Evolutionary conservation across 768 basidiomycete species (phyloP).

Genomic region (Agrocybe praecox): DNA sequence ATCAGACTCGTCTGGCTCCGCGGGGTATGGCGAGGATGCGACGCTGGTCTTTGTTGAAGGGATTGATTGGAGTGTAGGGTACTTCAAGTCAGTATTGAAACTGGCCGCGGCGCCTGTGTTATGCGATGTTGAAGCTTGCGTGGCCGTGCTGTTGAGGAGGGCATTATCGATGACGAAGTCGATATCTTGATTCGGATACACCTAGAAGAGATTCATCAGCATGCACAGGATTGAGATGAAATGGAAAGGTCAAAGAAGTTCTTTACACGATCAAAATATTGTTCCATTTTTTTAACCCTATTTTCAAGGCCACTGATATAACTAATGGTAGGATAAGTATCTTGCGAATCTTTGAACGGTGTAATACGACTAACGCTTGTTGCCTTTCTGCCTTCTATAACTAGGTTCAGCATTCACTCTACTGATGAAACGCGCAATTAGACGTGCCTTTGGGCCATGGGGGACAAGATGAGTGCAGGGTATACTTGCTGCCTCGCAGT

Average conservation of each 20-base stretch:
- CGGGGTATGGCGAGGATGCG: conserved; percentile 7
- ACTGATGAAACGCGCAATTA: background rate
- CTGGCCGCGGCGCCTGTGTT: background rate
- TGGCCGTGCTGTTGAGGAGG: background rate
- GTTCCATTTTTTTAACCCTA: conserved; percentile 30
- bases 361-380: conserved; percentile 27
- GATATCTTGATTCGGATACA: conserved; percentile 23
- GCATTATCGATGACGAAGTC: conserved; percentile 5
- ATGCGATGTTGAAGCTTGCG: background rate
- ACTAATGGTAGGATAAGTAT: conserved; percentile 7
- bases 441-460: conserved; percentile 47
- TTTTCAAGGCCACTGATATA: conserved; percentile 33
- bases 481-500: conserved; percentile 49
- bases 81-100: conserved; percentile 13
- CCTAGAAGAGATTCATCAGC: conserved; percentile 9
- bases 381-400: conserved; percentile 33
- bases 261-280: conserved; percentile 19
- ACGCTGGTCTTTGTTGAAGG: background rate
- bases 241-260: conserved; percentile 14
- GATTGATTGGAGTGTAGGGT: conserved; percentile 12
- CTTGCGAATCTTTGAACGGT: too few species aligned
- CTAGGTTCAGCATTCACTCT: background rate
- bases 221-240: background rate
- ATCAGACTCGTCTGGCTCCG: conserved; percentile 14
- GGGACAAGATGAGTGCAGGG: conserved; percentile 60